phyloP scores from a whole-genome alignment of 2,329 filamentous ascomycete species.

The Microcyclospora tardicrescens region DNA sequence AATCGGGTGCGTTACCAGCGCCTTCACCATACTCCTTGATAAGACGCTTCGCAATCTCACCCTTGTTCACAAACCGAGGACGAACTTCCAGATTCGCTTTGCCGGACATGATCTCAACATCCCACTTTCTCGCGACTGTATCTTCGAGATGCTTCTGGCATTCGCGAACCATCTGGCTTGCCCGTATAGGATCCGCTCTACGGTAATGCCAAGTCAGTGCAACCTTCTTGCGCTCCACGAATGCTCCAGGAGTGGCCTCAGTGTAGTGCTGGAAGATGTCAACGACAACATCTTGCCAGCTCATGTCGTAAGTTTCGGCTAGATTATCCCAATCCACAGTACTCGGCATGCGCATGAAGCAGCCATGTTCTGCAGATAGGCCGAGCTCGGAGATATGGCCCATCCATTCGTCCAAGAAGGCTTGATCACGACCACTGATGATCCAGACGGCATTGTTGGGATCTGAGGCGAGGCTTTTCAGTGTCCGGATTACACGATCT shows the following conservation, averaged over 20 bases:
- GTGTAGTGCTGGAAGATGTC: conserved; percentile 80
- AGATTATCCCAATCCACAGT: conserved; percentile 75
- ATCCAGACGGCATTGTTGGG: conserved; percentile 90
- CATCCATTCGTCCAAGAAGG: conserved; percentile 79
- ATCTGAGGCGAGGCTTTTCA: conserved; percentile 69
- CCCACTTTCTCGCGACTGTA: conserved; percentile 65
- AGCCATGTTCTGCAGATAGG: conserved; percentile 94
- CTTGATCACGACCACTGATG: conserved; percentile 86
- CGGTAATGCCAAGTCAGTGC: conserved; percentile 97
- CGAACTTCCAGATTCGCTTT: conserved; percentile 96
- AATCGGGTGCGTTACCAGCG: conserved; percentile 53
- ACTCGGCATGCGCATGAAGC: conserved; percentile 76
- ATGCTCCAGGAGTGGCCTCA: conserved; percentile 77
- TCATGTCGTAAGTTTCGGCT: conserved; percentile 77
- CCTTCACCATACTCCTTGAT: conserved; percentile 56
- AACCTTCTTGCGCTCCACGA: conserved; percentile 87
- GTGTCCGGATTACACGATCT: conserved; percentile 63
- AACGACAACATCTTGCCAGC: conserved; percentile 78
- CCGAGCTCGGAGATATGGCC: conserved; percentile 82
- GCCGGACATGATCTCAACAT: conserved; percentile 91
- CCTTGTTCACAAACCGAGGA: conserved; percentile 97
- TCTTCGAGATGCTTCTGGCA: conserved; percentile 71
- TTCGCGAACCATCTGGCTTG: conserved; percentile 59
- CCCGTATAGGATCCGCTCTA: conserved; percentile 74
- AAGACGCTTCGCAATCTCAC: conserved; percentile 78